Conservation (phyloP, 1,139 yeast genomes). For the Saccharomyces pastorianus region DNA sequence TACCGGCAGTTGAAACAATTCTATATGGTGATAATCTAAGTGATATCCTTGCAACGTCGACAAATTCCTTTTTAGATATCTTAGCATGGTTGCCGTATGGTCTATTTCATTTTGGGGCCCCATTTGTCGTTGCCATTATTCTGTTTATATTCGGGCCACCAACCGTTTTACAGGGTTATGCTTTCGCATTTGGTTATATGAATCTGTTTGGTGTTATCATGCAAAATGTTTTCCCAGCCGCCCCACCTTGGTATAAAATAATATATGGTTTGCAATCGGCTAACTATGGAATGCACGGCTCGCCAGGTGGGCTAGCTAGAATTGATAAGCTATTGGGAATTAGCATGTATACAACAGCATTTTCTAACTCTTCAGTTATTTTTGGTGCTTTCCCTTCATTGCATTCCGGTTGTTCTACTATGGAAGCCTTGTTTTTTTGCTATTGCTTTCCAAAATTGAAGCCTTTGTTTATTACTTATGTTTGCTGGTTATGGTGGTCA, state of each 20-base stretch:
- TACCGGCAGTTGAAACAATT: slow-evolving; percentile 92
- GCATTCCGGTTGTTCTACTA: slow-evolving; percentile 88
- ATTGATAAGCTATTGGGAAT: slow-evolving; percentile 75
- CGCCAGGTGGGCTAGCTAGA: slow-evolving; percentile 93
- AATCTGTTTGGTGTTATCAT: slow-evolving; percentile 75
- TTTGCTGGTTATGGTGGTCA: slow-evolving; percentile 94
- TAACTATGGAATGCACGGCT: slow-evolving; percentile 82
- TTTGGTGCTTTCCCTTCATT: slow-evolving; percentile 98
- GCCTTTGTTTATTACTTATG: slow-evolving; percentile 63
- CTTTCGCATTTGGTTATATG: slow-evolving; percentile 96
- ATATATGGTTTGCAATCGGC: slow-evolving; percentile 85
- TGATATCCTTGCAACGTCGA: slow-evolving; percentile 72
- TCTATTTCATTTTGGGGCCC: slow-evolving; percentile 77
- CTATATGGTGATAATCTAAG: slow-evolving; percentile 89
- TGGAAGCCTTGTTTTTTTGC: slow-evolving; percentile 80
- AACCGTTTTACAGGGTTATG: slow-evolving; percentile 74
- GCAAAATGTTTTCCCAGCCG: slow-evolving; percentile 84
- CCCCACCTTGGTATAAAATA: slow-evolving; percentile 97
- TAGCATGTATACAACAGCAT: slow-evolving; percentile 80
- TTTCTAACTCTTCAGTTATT: slow-evolving; percentile 80
- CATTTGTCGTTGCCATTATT: slow-evolving; percentile 76
- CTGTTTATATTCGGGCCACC: slow-evolving; percentile 91
- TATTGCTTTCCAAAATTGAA: slow-evolving; percentile 70
- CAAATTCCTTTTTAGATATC: slow-evolving; percentile 61
- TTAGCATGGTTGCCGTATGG: slow-evolving; percentile 97